A percentile compares a stretch with the other conserved stretches of the same genome.
phyloP scores from a whole-genome alignment of 2,329 filamentous ascomycete genomes.

The Fusarium miscanthi region DNA sequence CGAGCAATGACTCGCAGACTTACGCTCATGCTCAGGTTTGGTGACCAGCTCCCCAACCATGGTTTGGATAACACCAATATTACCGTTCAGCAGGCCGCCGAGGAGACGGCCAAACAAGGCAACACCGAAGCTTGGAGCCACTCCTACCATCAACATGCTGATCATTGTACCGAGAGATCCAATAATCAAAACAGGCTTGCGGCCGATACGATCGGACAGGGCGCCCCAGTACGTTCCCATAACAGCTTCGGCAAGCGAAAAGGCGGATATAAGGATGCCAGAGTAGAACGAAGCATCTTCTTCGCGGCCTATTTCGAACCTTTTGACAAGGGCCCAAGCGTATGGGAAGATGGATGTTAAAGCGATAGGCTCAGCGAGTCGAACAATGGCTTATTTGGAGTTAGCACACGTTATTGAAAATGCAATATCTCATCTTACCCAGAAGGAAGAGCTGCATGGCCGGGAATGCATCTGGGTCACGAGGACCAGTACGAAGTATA shows the following conservation, averaged over 20 bases:
- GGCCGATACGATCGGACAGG: slow-evolving; percentile 82
- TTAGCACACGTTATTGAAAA: slow-evolving; percentile 63
- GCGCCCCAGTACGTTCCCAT: slow-evolving; percentile 92
- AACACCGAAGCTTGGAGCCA: slow-evolving; percentile 85
- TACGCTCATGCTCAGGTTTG: slow-evolving; percentile 86
- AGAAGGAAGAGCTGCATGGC: slow-evolving; percentile 85
- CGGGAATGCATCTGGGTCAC: slow-evolving; percentile 80
- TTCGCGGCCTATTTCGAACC: slow-evolving; percentile 76
- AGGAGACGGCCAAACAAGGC: slow-evolving; percentile 80
- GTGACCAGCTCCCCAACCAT: slow-evolving; percentile 92
- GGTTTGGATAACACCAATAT: slow-evolving; percentile 90
- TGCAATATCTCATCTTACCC: slow-evolving; percentile 64
- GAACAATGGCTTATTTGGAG: slow-evolving; percentile 79
- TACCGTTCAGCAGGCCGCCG: slow-evolving; percentile 88
- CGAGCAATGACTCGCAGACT: slow-evolving; percentile 53
- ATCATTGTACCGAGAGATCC: slow-evolving; percentile 86
- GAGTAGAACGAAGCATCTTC: slow-evolving; percentile 88
- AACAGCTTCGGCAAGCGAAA: slow-evolving; percentile 82
- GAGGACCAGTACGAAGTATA: slow-evolving; percentile 62
- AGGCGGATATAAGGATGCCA: slow-evolving; percentile 87
- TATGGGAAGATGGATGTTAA: slow-evolving; percentile 95
- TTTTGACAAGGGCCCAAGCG: slow-evolving; percentile 84
- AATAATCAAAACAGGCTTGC: slow-evolving; percentile 85
- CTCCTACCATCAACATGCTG: slow-evolving; percentile 84
- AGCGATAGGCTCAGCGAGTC: slow-evolving; percentile 91